Percentiles rank a stretch among this genome's conserved stretches.
These are phyloP conservation scores for Arthroderma uncinatum DNA, from an alignment of 2,329 filamentous ascomycete genomes.

Conservation along the genomic window DNA sequence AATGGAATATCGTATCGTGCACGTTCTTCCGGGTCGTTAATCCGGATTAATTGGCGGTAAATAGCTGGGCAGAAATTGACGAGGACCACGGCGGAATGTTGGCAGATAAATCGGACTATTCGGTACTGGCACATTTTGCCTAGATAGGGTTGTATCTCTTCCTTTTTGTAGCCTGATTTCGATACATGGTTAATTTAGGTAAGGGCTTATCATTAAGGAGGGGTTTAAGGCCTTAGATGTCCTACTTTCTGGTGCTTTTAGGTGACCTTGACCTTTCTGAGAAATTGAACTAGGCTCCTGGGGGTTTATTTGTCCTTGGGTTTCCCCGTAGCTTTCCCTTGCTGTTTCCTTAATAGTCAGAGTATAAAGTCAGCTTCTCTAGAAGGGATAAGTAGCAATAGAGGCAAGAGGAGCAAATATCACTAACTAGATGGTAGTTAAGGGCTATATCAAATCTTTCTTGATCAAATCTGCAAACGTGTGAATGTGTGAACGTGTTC, in stretches of 20 bases:
- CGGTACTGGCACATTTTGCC: slow-evolving; percentile 23
- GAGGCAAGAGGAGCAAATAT: too few relatives aligned
- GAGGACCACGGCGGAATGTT: slow-evolving; percentile 19
- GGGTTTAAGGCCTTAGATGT: neutral
- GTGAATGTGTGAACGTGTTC: too few relatives aligned
- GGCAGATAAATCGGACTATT: slow-evolving; percentile 19
- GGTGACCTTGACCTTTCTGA: too few relatives aligned
- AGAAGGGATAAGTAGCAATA: too few relatives aligned
- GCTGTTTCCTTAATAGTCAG: too few relatives aligned
- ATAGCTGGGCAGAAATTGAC: slow-evolving; percentile 19
- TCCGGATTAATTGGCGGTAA: slow-evolving; percentile 21
- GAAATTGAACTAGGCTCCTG: too few relatives aligned
- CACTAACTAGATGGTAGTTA: too few relatives aligned
- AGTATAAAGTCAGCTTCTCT: too few relatives aligned
- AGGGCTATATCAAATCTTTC: too few relatives aligned
- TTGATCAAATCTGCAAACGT: too few relatives aligned
- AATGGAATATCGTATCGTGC: slow-evolving; percentile 13
- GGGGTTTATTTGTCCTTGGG: too few relatives aligned
- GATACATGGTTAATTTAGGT: neutral
- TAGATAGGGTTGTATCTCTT: neutral
- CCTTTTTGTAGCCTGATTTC: neutral
- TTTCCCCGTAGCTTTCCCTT: too few relatives aligned
- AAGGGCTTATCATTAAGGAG: neutral
- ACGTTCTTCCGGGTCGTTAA: slow-evolving; percentile 21
- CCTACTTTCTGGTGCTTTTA: neutral